Percentiles rank a stretch among this genome's conserved stretches.
These are phyloP conservation scores for Alternaria novae-zelandiae DNA, from an alignment of 2,329 filamentous ascomycete genomes.

Conservation along the genomic window DNA sequence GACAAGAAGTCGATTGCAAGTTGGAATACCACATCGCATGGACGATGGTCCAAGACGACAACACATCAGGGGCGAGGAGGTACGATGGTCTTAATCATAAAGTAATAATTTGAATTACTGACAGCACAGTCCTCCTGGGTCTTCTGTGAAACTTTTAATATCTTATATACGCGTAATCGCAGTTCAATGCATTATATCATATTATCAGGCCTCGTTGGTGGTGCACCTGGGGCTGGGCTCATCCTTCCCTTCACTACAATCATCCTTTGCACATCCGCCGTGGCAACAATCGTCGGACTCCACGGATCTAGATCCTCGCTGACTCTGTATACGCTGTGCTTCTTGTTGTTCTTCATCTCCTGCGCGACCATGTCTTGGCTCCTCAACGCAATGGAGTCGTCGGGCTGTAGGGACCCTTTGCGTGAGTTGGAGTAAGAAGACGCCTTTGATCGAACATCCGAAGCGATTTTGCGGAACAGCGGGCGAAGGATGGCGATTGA, in stretches of 20 bases:
- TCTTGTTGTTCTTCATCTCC: constrained; percentile 12
- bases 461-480: constrained; percentile 44
- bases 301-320: constrained; percentile 21
- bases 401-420: constrained; percentile 10
- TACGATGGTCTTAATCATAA: background rate
- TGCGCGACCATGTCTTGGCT: background rate
- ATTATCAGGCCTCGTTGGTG: background rate
- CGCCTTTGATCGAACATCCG: constrained; percentile 27
- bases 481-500: constrained; percentile 57
- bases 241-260: constrained; percentile 19
- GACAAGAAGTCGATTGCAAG: background rate
- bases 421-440: constrained; percentile 12
- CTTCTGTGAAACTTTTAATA: background rate
- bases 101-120: background rate
- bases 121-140: background rate
- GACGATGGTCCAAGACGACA: background rate
- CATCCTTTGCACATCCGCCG: constrained; percentile 21
- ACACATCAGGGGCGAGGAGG: background rate
- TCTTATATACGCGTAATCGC: background rate
- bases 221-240: background rate
- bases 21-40: background rate
- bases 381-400: constrained; percentile 26
- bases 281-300: constrained; percentile 25
- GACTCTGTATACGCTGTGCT: constrained; percentile 11
- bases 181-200: background rate